Evolutionary conservation across 164 flowering plant genomes (phyloP).

Genomic region (Stephania cephalantha): DNA sequence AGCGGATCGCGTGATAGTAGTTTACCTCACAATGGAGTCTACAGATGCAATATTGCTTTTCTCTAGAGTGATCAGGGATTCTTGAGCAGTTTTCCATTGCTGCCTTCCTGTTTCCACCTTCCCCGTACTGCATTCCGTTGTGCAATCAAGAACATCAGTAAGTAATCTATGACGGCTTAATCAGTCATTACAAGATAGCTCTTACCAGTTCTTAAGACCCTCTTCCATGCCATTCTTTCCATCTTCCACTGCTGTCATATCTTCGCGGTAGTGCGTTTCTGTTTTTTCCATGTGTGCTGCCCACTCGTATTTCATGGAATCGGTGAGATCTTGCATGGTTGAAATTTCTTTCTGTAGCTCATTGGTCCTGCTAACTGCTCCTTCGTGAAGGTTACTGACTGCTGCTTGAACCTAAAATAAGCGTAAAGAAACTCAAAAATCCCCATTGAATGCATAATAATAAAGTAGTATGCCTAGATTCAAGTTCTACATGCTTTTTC

Average conservation of each 20-base stretch:
- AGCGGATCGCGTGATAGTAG: not conserved
- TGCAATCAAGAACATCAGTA: not conserved
- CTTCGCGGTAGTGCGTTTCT: constrained; percentile 67
- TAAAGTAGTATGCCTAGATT: not conserved
- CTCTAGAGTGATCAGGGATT: constrained; percentile 66
- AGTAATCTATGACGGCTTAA: not conserved
- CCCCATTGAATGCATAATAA: not conserved
- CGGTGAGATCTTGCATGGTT: constrained; percentile 65
- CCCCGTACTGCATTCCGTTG: constrained; percentile 41
- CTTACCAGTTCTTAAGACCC: constrained; percentile 74
- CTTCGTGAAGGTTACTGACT: constrained; percentile 67
- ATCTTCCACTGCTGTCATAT: constrained; percentile 65
- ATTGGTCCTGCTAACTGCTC: constrained; percentile 57
- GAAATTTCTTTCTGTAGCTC: constrained; percentile 74
- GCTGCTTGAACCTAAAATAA: constrained; percentile 72
- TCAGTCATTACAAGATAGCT: not conserved
- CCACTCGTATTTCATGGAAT: constrained; percentile 73
- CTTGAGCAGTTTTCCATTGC: constrained; percentile 88
- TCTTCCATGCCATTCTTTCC: constrained; percentile 67
- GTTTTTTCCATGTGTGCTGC: constrained; percentile 57
- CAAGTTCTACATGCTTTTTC: not conserved
- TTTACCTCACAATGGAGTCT: constrained; percentile 64
- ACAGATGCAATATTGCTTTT: constrained; percentile 70
- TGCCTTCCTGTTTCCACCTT: constrained; percentile 60
- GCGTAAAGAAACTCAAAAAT: not conserved